Base-by-base conservation (phyloP, 257 asterid genomes). In the Schizonepeta tenuifolia region DNA sequence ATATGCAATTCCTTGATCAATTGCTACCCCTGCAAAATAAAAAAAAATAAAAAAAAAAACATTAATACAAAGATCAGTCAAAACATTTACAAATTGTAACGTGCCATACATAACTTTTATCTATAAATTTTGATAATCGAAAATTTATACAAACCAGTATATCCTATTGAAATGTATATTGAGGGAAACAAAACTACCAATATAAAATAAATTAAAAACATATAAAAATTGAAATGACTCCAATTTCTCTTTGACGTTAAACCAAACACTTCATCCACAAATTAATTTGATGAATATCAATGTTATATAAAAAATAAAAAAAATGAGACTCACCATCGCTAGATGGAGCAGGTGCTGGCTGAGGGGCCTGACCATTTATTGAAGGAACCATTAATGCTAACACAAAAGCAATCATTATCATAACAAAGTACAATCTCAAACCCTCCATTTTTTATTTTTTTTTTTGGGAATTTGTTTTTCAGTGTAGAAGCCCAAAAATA, bases 1-100 rank as follows among this genome's bases (percentile, higher is more conserved):
- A 73, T 90, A 90, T 7, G 91, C 97, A 75, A 90, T 78, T 72
- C 93, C 93, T 84, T 90, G 95, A 71, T 90, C 95, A 70, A 90
- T 62, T 36, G 93, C 81, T 65, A 81, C 86, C 58, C 93, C 97
- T 90, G 90, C 86, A 68, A 18, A 43, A 79, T 14, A 26, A 12
- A 9, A 28, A 2, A 2, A 53, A 70, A 24, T 28, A 26, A 12
- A 9, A 28, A 2, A 2, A 53, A 20, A 3, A 6, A 3, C 12
- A 43, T 43, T 43, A 43, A 41, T 41, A 12, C 46, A 41, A 2
- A 41, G 4, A 41, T 41, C 47, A 10, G 14, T 47, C 54, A n/a
- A 47, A 46, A 46, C 17, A 31, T 15, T 33, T 15, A 31, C 7
- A 33, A 31, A 21, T 4, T 21, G 14, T 9, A 17, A 13, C 11